Base-by-base conservation (phyloP, 768 basidiomycete species). In the Rossbeevera mucosa region DNA sequence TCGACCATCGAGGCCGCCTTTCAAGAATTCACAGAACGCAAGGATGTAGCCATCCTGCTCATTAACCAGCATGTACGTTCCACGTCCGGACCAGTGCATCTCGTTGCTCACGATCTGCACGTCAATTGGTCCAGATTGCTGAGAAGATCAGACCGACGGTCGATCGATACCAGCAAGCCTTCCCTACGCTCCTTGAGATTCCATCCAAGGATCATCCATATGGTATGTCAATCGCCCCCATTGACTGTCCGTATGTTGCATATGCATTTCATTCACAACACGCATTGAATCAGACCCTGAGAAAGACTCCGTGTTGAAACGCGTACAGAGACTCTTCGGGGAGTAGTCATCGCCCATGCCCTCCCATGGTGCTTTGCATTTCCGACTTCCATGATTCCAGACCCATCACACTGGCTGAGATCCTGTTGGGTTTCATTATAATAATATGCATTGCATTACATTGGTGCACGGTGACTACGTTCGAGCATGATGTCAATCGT, bases 201-300 rank as follows among this genome's bases (percentile, higher is more conserved):
- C 96, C 96, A 22, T 94, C 92, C 50, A 98, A 98, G 70, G 95
- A 98, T 65, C 94, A 96, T 71, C 95, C 95, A 30, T 98, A 98
- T 62, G 94, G 95, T 95, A 49, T 53, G 81, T 72, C 29, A 22
- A n/a, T 45, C 47, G 26, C 51, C 36, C 30, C 24, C 26, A 38
- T 33, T 9, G 43, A 43, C 28, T 44, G 40, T 45, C 31, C 49
- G 42, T 47, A 33, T 36, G 24, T 45, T 30, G 40, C 46, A 30
- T 54, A 42, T 45, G n/a, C 49, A 47, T 25, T 55, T 55, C 56
- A 48, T 55, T 54, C 53, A 59, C 51, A 41, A 61, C 56, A 64
- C 50, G 60, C 48, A 45, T 57, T 31, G 33, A 36, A 36, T 18
- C 48, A 26, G 95, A 98, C 71, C 95, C 95, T 14, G 83, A 85